A percentile compares a stretch with the other conserved stretches of the same genome.
Conservation (phyloP, 495 filamentous ascomycete species). For the Talaromyces wortmannii region DNA sequence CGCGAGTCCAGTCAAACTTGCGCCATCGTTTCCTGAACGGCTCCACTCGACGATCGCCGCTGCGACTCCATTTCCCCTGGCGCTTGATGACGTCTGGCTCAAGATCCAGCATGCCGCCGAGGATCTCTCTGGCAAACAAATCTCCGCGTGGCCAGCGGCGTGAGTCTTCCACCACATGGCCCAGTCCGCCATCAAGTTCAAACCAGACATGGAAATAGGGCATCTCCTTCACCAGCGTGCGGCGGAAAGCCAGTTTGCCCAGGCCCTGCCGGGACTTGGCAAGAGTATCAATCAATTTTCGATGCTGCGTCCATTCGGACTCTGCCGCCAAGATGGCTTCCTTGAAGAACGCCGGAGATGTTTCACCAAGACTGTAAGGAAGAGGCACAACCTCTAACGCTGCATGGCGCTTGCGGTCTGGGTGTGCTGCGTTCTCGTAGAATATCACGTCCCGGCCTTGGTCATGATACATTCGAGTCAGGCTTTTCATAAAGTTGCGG, state of each 20-base stretch:
- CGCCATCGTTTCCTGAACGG: slow-evolving; percentile 80
- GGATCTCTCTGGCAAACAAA: slow-evolving; percentile 83
- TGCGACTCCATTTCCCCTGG: slow-evolving; percentile 82
- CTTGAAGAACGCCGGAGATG: slow-evolving; percentile 88
- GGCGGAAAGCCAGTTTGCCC: slow-evolving; percentile 77
- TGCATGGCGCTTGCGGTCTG: slow-evolving; percentile 73
- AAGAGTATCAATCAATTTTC: slow-evolving; percentile 86
- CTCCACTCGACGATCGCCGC: slow-evolving; percentile 64
- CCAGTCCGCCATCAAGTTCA: slow-evolving; percentile 81
- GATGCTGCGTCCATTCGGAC: slow-evolving; percentile 92
- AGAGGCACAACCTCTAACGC: slow-evolving; percentile 81
- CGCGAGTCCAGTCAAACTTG: slow-evolving; percentile 93
- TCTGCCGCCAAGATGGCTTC: slow-evolving; percentile 86
- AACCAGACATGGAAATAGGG: slow-evolving; percentile 99
- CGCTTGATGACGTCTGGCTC: slow-evolving; percentile 80
- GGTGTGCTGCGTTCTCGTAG: slow-evolving; percentile 91
- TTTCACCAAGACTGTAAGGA: slow-evolving; percentile 80
- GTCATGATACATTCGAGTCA: slow-evolving; percentile 87
- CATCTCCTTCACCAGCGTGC: slow-evolving; percentile 88
- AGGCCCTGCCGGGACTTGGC: slow-evolving; percentile 59
- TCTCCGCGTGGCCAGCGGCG: slow-evolving; percentile 88
- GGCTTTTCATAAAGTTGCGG: slow-evolving; percentile 96
- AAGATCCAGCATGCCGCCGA: slow-evolving; percentile 89
- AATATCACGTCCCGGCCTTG: slow-evolving; percentile 89
- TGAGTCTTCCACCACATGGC: slow-evolving; percentile 86